Base-by-base conservation (phyloP, 208 protist species). In the Acanthamoeba royreba region DNA sequence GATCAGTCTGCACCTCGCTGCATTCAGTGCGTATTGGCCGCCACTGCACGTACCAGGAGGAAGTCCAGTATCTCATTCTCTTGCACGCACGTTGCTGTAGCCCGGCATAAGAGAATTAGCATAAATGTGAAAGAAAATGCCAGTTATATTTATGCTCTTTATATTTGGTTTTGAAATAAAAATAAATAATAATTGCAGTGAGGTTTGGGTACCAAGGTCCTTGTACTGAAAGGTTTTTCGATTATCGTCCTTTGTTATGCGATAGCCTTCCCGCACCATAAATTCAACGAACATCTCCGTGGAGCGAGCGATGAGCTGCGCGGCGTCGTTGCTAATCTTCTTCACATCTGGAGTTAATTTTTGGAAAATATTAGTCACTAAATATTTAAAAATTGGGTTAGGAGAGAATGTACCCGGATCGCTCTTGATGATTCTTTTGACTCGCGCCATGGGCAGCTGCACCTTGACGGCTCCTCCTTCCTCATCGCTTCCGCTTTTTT, bases 41-140 rank as follows among this genome's bases (percentile, higher is more conserved):
- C 5, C 1, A 22, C 7, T 47, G 35, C 1, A 47, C 69, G 38
- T 81, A 81, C 79, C 1, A 88, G 28, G 4, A 88, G 79, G 28
- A 88, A 88, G 79, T 88, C 79, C 17, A 88, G 79, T 4, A 88
- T 28, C 1, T 88, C 79, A 11, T 63, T 61, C 45, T 88, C 79
- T 88, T 88, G 47, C 7, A 88, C 79, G 31, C 33, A 19, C 28
- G 43, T 88, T 13, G 79, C 79, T 88, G 79, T 83, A 40, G 35
- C 3, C 13, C 4, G 40, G 38, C 43, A 53, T 15, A 5, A 55
- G 13, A 58, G 38, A 61, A 7, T 46, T 9, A 25, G 9, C n/a
- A 22, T 11, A n/a, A 85, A 25, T 28, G 52, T 15, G 25, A 25
- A 38, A 35, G 40, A 4, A 79, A 4, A 28, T 45, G 4, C 8